Evolutionary conservation across 352 stramenopile genomes (phyloP).

Genomic region (Globisporangium echinulatum): DNA sequence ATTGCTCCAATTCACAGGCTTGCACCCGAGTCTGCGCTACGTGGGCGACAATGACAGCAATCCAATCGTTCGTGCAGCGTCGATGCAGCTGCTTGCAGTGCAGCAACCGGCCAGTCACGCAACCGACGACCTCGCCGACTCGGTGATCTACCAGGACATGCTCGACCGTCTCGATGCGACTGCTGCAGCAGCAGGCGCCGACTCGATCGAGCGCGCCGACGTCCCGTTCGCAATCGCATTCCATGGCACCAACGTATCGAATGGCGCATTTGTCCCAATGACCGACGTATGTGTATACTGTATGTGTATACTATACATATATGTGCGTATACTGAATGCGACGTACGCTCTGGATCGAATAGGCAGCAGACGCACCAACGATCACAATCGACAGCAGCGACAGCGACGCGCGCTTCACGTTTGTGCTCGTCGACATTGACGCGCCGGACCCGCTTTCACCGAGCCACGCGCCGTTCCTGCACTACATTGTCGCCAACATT

Average conservation of each 20-base stretch:
- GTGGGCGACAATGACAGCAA: constrained; percentile 4
- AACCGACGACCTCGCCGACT: constrained; percentile 1
- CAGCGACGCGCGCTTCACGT: constrained; percentile 38
- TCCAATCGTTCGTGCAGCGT: no score
- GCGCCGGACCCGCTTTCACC: constrained; percentile 44
- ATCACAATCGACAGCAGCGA: constrained; percentile 17
- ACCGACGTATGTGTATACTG: constrained; percentile 15
- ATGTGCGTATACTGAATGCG: background rate
- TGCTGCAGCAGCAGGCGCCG: background rate
- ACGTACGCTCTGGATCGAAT: no score
- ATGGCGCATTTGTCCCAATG: constrained; percentile 30
- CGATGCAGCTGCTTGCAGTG: no score
- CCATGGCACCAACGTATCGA: constrained; percentile 11
- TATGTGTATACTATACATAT: background rate
- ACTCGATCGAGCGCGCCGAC: background rate
- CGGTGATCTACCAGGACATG: constrained; percentile 5
- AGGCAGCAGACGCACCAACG: constrained; percentile 18
- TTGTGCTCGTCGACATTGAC: constrained; percentile 65
- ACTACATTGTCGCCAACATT: constrained; percentile 53
- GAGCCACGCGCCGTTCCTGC: constrained; percentile 58
- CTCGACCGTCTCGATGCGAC: constrained; percentile 9
- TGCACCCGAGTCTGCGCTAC: constrained; percentile 14
- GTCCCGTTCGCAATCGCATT: constrained; percentile 24
- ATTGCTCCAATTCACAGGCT: constrained; percentile 20
- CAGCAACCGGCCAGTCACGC: background rate